A percentile compares a stretch with the other conserved stretches of the same genome.
Conservation (phyloP, 169 alveolate genomes). For the Eimeria sp. region DNA sequence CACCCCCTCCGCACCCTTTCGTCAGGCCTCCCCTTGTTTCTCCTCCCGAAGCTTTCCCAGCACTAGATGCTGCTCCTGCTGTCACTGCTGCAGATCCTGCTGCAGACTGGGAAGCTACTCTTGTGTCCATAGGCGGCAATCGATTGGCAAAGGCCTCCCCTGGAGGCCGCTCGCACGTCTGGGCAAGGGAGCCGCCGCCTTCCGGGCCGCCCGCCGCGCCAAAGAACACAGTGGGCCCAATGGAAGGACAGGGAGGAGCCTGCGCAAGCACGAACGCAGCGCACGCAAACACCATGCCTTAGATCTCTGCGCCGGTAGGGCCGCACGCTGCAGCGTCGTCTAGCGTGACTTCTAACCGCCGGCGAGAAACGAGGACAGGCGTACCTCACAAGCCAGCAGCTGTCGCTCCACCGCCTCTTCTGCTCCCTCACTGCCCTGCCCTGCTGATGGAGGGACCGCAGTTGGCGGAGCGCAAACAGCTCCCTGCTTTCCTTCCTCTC, state of each 20-base stretch:
- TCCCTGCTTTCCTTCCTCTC: not conserved
- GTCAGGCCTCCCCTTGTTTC: not conserved
- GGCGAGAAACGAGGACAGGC: not conserved
- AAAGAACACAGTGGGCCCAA: not conserved
- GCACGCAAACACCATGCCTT: not conserved
- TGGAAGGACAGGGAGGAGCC: not conserved
- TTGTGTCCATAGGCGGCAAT: not conserved
- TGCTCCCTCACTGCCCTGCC: not conserved
- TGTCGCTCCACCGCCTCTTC: not conserved
- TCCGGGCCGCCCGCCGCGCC: not conserved
- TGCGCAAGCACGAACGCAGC: not conserved
- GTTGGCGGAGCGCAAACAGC: not conserved
- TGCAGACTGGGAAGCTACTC: not conserved
- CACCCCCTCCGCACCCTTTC: not conserved
- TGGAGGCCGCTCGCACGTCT: not conserved
- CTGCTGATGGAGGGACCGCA: slow-evolving; percentile 7
- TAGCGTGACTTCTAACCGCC: not conserved
- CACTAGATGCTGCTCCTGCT: slow-evolving; percentile 46
- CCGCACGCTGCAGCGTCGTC: not conserved
- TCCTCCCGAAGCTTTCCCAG: not conserved
- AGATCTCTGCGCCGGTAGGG: not conserved
- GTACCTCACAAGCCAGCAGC: not conserved
- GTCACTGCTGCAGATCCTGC: slow-evolving; percentile 3
- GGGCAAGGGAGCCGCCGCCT: not conserved
- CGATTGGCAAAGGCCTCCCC: not conserved